These are phyloP conservation scores for Pyronema domesticum DNA, from an alignment of 495 filamentous ascomycete species.

Conservation along the genomic window DNA sequence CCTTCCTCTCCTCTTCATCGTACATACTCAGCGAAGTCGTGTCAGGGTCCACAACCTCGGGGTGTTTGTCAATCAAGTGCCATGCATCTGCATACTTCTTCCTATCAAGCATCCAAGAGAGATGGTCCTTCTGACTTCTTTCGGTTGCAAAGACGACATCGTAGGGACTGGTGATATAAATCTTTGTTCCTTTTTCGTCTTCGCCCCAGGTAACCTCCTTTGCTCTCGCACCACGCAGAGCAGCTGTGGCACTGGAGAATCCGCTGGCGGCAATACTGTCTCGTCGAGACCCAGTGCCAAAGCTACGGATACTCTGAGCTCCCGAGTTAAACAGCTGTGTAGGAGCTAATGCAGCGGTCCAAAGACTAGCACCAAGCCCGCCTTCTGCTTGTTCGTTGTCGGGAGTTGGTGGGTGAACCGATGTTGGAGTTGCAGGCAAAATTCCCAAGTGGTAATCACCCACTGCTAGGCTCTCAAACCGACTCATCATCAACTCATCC, in stretches of 20 bases:
- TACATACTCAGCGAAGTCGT: conserved; percentile 13
- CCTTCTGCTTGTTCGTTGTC: conserved; percentile 14
- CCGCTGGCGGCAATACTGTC: conserved; percentile 29
- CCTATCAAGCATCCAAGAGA: conserved; percentile 66
- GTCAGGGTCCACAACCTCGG: conserved; percentile 41
- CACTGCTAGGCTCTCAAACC: conserved; percentile 69
- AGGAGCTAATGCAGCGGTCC: conserved; percentile 78
- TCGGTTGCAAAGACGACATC: conserved; percentile 80
- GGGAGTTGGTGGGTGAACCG: conserved; percentile 29
- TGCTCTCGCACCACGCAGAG: conserved; percentile 5
- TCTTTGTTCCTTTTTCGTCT: conserved; percentile 57
- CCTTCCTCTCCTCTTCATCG: conserved; percentile 18
- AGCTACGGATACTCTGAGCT: conserved; percentile 56
- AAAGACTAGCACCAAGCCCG: conserved; percentile 41
- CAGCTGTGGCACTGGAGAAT: conserved; percentile 4
- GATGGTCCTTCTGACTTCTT: conserved; percentile 64
- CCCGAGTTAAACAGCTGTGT: conserved; percentile 68
- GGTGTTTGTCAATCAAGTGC: conserved; percentile 71
- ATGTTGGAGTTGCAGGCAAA: conserved; percentile 51
- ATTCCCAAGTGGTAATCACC: conserved; percentile 83
- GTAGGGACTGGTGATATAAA: conserved; percentile 91
- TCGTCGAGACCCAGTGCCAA: conserved; percentile 41
- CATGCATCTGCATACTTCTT: conserved; percentile 69
- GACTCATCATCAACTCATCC: conserved; percentile 62
- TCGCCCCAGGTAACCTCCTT: conserved; percentile 18